Evolutionary conservation across 2,329 filamentous ascomycete species (phyloP), one percentile per base, ranked within the genome.

Genomic region (Talaromyces sp.): DNA sequence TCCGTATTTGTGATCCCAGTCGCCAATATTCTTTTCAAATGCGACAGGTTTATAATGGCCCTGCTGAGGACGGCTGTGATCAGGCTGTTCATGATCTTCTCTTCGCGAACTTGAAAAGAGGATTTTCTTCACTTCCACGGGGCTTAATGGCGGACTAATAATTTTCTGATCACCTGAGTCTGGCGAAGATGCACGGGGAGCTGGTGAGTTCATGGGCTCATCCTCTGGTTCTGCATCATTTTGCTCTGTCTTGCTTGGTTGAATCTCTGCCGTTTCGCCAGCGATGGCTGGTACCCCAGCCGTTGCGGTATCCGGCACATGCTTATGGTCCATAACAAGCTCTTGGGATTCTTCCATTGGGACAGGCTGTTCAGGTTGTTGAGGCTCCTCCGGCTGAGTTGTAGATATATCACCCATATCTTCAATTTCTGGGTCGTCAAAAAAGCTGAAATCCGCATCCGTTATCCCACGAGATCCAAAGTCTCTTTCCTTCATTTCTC

Each of bases 391-490:
- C 6, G 33, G 24, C 42, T 60, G 51, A n/a, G 57, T 55, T 9
- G 47, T 39, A 17, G 55, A 47, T 19, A 51, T 58, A 40, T 53
- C 52, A 40, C 53, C 61, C 47, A 67, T 61, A 7, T 54, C 54
- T 9, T 65, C 66, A 43, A 71, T 70, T 37, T 69, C 75, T 42
- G 79, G 80, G 29, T 81, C 79, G 63, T 87, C 84, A 60, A 87
- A 87, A 65, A 86, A 87, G 64, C 79, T 84, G 66, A 86, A 87
- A 61, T 87, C 84, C 3, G 79, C 83, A 61, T 86, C 84, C 2
- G 79, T 83, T 19, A 85, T 77, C n/a, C 76, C 78, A 60, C 80
- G 79, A n/a, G 75, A 70, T 19, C 73, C 79, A 64, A 82, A 83
- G 42, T 77, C 75, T 45, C 77, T 78, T 44, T 78, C 80, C 44